These are phyloP conservation scores for Cladosporium oxysporum DNA, from an alignment of 2,329 filamentous ascomycete genomes.

Conservation along the genomic window DNA sequence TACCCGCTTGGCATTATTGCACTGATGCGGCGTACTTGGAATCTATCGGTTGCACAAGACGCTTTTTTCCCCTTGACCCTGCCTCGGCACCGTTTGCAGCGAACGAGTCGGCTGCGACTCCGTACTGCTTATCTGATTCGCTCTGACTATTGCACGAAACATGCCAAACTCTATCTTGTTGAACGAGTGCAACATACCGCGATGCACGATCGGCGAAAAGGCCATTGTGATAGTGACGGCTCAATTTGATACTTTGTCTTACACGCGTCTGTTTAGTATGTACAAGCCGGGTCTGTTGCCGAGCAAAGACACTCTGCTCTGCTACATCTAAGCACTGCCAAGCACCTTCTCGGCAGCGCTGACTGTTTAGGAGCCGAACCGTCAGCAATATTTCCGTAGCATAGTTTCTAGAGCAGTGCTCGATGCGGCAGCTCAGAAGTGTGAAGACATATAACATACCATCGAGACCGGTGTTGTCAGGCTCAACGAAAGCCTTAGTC, in stretches of 20 bases:
- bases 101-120: background rate
- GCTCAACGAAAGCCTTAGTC: constrained; percentile 77
- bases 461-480: constrained; percentile 80
- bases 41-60: background rate
- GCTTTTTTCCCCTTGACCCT: background rate
- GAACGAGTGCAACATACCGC: background rate
- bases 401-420: background rate
- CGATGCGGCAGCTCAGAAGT: background rate
- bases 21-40: background rate
- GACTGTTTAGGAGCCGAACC: background rate
- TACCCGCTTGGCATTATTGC: background rate
- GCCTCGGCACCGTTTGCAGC: background rate
- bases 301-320: background rate
- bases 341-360: constrained; percentile 19
- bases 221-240: background rate
- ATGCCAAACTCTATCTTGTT: background rate
- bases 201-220: background rate
- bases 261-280: background rate
- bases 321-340: constrained; percentile 14
- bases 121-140: background rate
- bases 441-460: constrained; percentile 52
- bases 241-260: background rate
- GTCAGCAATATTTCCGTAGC: background rate
- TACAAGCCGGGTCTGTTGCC: background rate
- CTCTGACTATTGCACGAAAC: background rate